Percentiles rank a stretch among this genome's conserved stretches.
Conservation (phyloP, 164 flowering plant species). For the Vitis amurensis region DNA sequence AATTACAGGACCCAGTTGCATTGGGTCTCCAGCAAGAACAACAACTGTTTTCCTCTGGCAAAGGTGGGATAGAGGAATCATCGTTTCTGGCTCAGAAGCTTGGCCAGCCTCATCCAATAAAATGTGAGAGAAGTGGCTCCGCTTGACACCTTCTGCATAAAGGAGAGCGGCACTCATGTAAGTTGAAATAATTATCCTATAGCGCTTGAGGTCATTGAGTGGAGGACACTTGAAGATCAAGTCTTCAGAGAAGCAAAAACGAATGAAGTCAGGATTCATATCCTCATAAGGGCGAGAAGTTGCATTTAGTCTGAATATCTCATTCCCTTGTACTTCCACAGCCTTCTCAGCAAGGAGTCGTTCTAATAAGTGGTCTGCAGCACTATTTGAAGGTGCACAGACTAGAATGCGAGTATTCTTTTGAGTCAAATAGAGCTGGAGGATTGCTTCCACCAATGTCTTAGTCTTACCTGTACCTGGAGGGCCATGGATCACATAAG, state of each 20-base stretch:
- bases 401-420: constrained; percentile 55
- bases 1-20: constrained; percentile 89
- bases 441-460: constrained; percentile 83
- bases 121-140: constrained; percentile 82
- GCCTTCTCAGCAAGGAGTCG: constrained; percentile 39
- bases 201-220: constrained; percentile 37
- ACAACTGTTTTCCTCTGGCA: constrained; percentile 57
- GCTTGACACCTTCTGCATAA: constrained; percentile 60
- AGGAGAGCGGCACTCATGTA: constrained; percentile 77
- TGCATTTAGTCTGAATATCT: constrained; percentile 86
- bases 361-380: constrained; percentile 84
- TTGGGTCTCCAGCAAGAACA: constrained; percentile 94
- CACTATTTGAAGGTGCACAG: constrained; percentile 92
- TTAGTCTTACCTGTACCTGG: constrained; percentile 96
- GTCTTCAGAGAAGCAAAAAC: constrained; percentile 65
- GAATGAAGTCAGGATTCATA: constrained; percentile 44
- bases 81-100: constrained; percentile 95
- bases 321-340: constrained; percentile 35
- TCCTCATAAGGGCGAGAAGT: constrained; percentile 65
- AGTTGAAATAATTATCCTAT: constrained; percentile 77
- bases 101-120: constrained; percentile 98
- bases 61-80: constrained; percentile 73
- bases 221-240: constrained; percentile 66
- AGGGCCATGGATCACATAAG: constrained; percentile 92
- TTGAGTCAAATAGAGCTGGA: constrained; percentile 57